phyloP scores from a whole-genome alignment of 192 early-diverging fungal species.

The Podochytrium sp. region DNA sequence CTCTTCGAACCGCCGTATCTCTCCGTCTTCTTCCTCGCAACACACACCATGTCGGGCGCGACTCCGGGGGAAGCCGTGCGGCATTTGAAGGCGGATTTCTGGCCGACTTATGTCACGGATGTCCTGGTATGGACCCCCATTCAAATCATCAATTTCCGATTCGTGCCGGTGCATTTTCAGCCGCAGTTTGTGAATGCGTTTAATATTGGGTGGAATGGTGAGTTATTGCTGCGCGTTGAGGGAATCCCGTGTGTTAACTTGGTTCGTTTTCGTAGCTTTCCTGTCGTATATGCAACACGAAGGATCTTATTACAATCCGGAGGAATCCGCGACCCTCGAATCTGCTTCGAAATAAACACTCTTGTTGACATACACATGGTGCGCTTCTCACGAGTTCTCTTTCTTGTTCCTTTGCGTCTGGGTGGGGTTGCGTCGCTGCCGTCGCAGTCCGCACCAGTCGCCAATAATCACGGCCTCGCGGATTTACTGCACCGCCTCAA shows the following conservation, averaged over 20 bases:
- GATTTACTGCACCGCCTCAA: no score
- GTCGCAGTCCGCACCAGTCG: no score
- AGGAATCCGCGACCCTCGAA: background rate
- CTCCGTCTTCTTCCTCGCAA: slow-evolving; percentile 42
- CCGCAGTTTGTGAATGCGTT: slow-evolving; percentile 34
- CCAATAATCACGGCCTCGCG: no score
- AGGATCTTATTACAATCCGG: slow-evolving; percentile 15
- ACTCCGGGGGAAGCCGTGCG: slow-evolving; percentile 9
- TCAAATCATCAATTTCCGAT: slow-evolving; percentile 44
- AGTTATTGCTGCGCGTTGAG: background rate
- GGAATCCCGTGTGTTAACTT: background rate
- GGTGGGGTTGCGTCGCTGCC: no score
- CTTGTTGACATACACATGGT: no score
- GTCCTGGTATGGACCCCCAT: slow-evolving; percentile 45
- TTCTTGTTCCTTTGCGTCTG: no score
- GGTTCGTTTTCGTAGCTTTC: slow-evolving; percentile 9
- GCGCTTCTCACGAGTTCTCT: background rate
- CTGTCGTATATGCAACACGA: slow-evolving; percentile 24
- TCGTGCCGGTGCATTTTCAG: slow-evolving; percentile 42
- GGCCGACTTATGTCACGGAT: slow-evolving; percentile 42
- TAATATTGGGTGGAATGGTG: slow-evolving; percentile 32
- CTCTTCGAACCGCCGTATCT: slow-evolving; percentile 48
- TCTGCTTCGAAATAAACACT: background rate
- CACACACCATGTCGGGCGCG: slow-evolving; percentile 35
- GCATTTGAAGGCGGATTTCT: slow-evolving; percentile 39